Percentiles rank a stretch among this genome's conserved stretches.
These are phyloP conservation scores for Pulveroboletus sp. DNA, from an alignment of 768 basidiomycete species.

Conservation along the genomic window DNA sequence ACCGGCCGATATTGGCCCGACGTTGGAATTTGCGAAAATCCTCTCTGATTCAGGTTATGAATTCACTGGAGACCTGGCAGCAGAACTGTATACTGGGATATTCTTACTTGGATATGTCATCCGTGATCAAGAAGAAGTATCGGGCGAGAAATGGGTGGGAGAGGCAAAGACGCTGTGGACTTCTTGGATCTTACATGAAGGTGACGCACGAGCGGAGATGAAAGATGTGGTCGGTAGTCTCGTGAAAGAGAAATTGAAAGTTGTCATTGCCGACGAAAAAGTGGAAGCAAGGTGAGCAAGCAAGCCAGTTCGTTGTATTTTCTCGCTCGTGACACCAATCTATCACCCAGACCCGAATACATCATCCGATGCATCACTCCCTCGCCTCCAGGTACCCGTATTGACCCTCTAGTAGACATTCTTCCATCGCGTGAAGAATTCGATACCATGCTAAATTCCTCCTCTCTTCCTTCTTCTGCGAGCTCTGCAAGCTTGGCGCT, in stretches of 20 bases:
- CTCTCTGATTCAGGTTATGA: conserved; percentile 19
- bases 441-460: conserved; percentile 41
- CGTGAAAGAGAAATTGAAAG: conserved; percentile 42
- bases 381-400: conserved; percentile 34
- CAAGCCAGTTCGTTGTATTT: not conserved
- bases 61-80: conserved; percentile 17
- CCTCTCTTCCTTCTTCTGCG: conserved; percentile 42
- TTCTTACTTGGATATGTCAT: conserved; percentile 25
- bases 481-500: conserved; percentile 56
- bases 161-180: conserved; percentile 33
- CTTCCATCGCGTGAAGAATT: conserved; percentile 48
- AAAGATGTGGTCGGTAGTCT: conserved; percentile 28
- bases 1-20: not conserved
- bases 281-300: conserved; percentile 32
- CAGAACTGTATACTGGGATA: conserved; percentile 17
- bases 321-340: not conserved
- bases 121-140: conserved; percentile 6
- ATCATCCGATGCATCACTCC: conserved; percentile 38
- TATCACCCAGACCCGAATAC: conserved; percentile 41
- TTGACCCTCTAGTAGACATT: conserved; percentile 45
- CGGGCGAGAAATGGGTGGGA: conserved; percentile 9
- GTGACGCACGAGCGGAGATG: conserved; percentile 16
- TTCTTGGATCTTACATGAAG: conserved; percentile 17
- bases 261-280: conserved; percentile 37
- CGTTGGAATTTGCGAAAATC: conserved; percentile 12